Percentiles rank a stretch among this genome's conserved stretches.
phyloP scores from a whole-genome alignment of 192 early-diverging fungal genomes.

The Allomyces macrogynus region DNA sequence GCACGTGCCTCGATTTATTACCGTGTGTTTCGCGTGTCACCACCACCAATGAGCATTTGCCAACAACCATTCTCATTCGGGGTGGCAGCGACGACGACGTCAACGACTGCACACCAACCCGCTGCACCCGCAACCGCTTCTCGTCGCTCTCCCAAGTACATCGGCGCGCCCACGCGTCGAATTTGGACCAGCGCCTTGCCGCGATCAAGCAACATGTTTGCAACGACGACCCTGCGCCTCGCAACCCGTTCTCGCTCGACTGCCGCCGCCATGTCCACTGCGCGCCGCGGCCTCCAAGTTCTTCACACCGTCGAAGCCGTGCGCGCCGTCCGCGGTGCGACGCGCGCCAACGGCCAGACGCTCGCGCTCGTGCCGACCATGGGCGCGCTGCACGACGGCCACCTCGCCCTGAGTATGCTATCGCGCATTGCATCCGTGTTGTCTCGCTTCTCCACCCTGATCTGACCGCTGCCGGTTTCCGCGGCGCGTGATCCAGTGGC shows the following conservation, averaged over 20 bases:
- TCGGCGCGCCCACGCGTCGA: too few species aligned
- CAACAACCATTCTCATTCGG: too few species aligned
- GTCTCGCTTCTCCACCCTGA: slow-evolving; percentile 4
- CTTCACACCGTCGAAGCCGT: slow-evolving; percentile 56
- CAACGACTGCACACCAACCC: too few species aligned
- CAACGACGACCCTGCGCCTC: slow-evolving; percentile 48
- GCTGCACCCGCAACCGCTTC: too few species aligned
- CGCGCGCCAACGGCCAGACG: slow-evolving; percentile 23
- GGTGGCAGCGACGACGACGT: too few species aligned
- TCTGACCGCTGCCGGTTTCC: background rate
- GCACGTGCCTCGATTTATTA: too few species aligned
- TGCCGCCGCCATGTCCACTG: slow-evolving; percentile 33
- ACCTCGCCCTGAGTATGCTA: slow-evolving; percentile 45
- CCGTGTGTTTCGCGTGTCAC: too few species aligned
- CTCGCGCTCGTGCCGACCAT: slow-evolving; percentile 98
- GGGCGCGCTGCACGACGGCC: slow-evolving; percentile 87
- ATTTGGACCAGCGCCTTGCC: slow-evolving; percentile 47
- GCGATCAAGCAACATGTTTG: slow-evolving; percentile 90
- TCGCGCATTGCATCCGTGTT: background rate
- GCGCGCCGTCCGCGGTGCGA: slow-evolving; percentile 40
- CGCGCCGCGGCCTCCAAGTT: slow-evolving; percentile 42
- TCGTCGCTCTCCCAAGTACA: too few species aligned
- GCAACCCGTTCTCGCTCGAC: slow-evolving; percentile 38
- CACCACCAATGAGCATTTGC: too few species aligned
- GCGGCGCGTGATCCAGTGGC: background rate